Percentiles rank a stretch among this genome's conserved stretches.
Evolutionary conservation across 345 rosid genomes (phyloP).

Genomic region (Bretschneidera sinensis): DNA sequence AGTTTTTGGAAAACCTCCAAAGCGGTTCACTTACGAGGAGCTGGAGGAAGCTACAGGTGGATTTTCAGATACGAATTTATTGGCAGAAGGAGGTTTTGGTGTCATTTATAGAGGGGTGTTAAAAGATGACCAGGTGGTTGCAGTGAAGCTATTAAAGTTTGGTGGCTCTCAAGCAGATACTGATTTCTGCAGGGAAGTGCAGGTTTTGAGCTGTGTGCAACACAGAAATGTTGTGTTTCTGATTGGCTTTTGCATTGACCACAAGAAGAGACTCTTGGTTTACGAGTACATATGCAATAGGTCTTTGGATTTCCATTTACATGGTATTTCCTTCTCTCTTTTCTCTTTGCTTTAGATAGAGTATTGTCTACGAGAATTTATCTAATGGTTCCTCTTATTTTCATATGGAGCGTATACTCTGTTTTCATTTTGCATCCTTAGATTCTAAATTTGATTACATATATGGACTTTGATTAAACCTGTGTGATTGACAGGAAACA

Average conservation of each 20-base stretch:
- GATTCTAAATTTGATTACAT: not conserved
- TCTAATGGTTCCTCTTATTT: not conserved
- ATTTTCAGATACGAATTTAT: slow-evolving; percentile 52
- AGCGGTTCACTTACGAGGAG: slow-evolving; percentile 47
- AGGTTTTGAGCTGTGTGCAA: slow-evolving; percentile 68
- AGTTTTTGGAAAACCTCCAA: slow-evolving; percentile 63
- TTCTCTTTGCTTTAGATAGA: not conserved
- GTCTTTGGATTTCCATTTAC: slow-evolving; percentile 65
- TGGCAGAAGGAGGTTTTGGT: slow-evolving; percentile 66
- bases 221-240: slow-evolving; percentile 71
- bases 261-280: slow-evolving; percentile 49
- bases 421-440: not conserved
- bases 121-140: slow-evolving; percentile 59
- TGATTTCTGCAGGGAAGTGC: slow-evolving; percentile 68
- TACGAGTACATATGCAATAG: slow-evolving; percentile 78
- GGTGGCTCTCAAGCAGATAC: slow-evolving; percentile 49
- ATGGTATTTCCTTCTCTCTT: slow-evolving; percentile 36
- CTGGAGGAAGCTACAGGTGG: slow-evolving; percentile 57
- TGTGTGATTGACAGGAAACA: slow-evolving; percentile 35
- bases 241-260: slow-evolving; percentile 58
- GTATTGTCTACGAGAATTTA: not conserved
- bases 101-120: slow-evolving; percentile 50
- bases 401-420: not conserved
- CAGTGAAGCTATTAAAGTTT: slow-evolving; percentile 55
- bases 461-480: not conserved